Percentiles rank a stretch among this genome's conserved stretches.
phyloP scores from a whole-genome alignment of 768 basidiomycete genomes.

The Lentinula edodes region DNA sequence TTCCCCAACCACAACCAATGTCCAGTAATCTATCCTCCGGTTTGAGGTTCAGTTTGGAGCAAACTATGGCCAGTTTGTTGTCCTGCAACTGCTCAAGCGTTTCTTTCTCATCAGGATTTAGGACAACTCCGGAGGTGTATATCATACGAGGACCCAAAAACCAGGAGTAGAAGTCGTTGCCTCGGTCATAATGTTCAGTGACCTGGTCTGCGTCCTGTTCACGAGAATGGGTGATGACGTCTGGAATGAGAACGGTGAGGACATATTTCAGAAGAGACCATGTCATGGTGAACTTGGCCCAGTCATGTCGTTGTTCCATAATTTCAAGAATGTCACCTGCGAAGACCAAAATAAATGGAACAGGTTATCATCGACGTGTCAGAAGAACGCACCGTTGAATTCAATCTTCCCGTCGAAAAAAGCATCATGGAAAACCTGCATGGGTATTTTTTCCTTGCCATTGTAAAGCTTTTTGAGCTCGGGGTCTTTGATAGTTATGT shows the following conservation, averaged over 20 bases:
- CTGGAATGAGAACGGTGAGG: conserved; percentile 82
- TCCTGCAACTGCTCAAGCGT: conserved; percentile 94
- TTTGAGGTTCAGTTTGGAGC: conserved; percentile 88
- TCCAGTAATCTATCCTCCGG: conserved; percentile 82
- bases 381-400: conserved; percentile 69
- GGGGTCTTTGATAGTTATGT: conserved; percentile 84
- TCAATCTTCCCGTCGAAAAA: conserved; percentile 96
- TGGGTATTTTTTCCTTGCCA: conserved; percentile 89
- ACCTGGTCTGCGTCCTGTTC: conserved; percentile 94
- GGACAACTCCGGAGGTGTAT: conserved; percentile 91
- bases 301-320: conserved; percentile 93
- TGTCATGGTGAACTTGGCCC: conserved; percentile 90
- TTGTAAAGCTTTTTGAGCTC: conserved; percentile 76
- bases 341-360: neutral
- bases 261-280: conserved; percentile 92
- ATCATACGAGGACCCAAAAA: conserved; percentile 96
- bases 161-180: conserved; percentile 96
- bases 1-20: conserved; percentile 96
- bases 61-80: conserved; percentile 94
- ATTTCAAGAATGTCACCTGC: conserved; percentile 90
- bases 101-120: conserved; percentile 63
- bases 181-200: conserved; percentile 93
- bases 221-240: conserved; percentile 88
- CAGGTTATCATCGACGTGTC: conserved; percentile 4
- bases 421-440: conserved; percentile 96